Evolutionary conservation across 371 early-diverging fungal species (phyloP).

Genomic region (Globomyces sp.): DNA sequence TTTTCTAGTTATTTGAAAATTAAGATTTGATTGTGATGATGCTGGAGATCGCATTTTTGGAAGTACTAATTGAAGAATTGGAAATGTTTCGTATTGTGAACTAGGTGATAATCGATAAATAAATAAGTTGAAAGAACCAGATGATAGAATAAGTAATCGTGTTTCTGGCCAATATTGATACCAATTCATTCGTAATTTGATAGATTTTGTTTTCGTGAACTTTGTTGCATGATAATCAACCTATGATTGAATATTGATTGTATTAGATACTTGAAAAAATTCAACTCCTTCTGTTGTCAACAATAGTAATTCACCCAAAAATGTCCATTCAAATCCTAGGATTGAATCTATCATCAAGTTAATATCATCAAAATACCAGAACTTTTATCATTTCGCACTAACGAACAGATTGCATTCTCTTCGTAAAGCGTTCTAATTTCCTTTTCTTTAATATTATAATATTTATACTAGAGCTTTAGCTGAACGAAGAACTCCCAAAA

Average conservation of each 20-base stretch:
- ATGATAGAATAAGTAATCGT: conserved; percentile 1
- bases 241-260: background rate
- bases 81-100: conserved; percentile 4
- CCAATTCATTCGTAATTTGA: conserved; percentile 27
- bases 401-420: too few relatives aligned
- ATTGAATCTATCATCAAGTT: conserved; percentile 36
- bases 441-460: conserved; percentile 3
- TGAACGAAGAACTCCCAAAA: conserved; percentile 33
- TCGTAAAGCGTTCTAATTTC: background rate
- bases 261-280: conserved; percentile 31
- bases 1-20: conserved; percentile 21
- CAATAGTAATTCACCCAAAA: conserved; percentile 28
- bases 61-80: conserved; percentile 6
- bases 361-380: conserved; percentile 25
- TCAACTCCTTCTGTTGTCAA: conserved; percentile 31
- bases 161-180: conserved; percentile 29
- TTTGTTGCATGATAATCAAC: conserved; percentile 6
- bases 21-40: background rate
- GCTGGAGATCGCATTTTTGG: background rate
- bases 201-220: conserved; percentile 9
- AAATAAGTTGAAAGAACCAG: conserved; percentile 12
- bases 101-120: conserved; percentile 12
- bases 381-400: background rate
- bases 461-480: conserved; percentile 28
- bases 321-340: conserved; percentile 47